A percentile compares a stretch with the other conserved stretches of the same genome.
phyloP scores from a whole-genome alignment of 176 grass and related monocot genomes.

The Avena insularis region DNA sequence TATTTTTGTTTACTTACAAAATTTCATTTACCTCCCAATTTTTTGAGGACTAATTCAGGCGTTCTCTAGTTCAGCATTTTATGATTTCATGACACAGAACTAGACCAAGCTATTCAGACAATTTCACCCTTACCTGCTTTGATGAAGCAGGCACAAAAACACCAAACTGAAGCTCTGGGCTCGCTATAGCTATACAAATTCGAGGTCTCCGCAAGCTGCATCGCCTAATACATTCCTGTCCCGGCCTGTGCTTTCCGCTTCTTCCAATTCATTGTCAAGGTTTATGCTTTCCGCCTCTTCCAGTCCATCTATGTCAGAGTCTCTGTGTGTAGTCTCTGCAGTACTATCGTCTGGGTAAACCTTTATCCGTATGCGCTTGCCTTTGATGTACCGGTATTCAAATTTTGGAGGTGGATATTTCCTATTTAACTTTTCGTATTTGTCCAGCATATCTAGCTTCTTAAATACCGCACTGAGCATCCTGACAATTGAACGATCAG shows the following conservation, averaged over 20 bases:
- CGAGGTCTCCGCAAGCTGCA: slow-evolving; percentile 44
- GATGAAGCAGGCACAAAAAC: slow-evolving; percentile 17
- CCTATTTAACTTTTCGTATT: slow-evolving; percentile 79
- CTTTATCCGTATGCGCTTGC: slow-evolving; percentile 76
- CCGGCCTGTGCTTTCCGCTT: slow-evolving; percentile 29
- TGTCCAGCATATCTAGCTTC: slow-evolving; percentile 88
- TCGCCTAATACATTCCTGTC: slow-evolving; percentile 50
- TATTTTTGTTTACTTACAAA: background rate
- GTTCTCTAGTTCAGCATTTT: background rate
- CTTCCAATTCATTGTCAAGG: slow-evolving; percentile 36
- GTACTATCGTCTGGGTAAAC: slow-evolving; percentile 52
- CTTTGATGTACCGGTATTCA: slow-evolving; percentile 85
- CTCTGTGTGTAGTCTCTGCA: slow-evolving; percentile 21
- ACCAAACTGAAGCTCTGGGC: background rate
- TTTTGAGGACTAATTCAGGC: background rate
- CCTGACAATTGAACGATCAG: slow-evolving; percentile 76
- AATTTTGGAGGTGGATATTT: slow-evolving; percentile 90
- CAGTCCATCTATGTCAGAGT: background rate
- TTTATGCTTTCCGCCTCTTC: slow-evolving; percentile 37
- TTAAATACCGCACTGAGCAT: slow-evolving; percentile 84
- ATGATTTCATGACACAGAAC: background rate
- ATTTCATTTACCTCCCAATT: background rate
- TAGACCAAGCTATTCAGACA: background rate
- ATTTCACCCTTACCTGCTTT: background rate
- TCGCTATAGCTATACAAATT: slow-evolving; percentile 41